phyloP scores from a whole-genome alignment of 352 stramenopile genomes.

The Phytophthora fragariaefolia region DNA sequence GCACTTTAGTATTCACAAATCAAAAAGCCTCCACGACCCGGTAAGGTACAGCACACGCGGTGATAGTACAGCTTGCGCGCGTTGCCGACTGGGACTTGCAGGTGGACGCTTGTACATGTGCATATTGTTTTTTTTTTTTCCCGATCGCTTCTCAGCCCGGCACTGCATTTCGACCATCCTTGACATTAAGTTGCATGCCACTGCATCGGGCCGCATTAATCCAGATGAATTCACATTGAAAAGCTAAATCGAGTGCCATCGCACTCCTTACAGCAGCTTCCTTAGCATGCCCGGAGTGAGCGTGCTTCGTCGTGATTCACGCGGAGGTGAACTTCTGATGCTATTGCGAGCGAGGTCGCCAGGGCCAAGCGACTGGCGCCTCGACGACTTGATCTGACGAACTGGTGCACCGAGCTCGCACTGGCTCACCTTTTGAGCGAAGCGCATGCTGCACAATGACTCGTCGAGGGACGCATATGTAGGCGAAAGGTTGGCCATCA shows the following conservation, averaged over 20 bases:
- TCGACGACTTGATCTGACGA: constrained; percentile 75
- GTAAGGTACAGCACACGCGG: background rate
- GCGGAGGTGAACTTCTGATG: constrained; percentile 35
- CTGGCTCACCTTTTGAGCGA: constrained; percentile 97
- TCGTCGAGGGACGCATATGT: constrained; percentile 95
- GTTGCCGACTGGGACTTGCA: background rate
- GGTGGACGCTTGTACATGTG: constrained; percentile 18
- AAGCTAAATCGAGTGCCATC: background rate
- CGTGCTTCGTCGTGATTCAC: constrained; percentile 45
- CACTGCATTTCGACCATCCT: background rate
- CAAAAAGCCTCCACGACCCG: constrained; percentile 14
- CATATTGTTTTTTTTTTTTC: constrained; percentile 31
- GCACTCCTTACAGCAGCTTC: constrained; percentile 34
- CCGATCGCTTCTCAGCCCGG: constrained; percentile 1
- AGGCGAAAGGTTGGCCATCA: constrained; percentile 99
- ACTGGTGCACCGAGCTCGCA: constrained; percentile 97
- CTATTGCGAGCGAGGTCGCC: constrained; percentile 31
- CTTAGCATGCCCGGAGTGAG: constrained; percentile 41
- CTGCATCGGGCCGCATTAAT: constrained; percentile 3
- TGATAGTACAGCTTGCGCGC: constrained; percentile 1
- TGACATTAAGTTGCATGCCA: background rate
- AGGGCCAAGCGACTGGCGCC: constrained; percentile 39
- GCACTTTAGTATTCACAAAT: constrained; percentile 34
- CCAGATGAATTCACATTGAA: constrained; percentile 3
- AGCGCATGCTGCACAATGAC: constrained; percentile 98